These are phyloP conservation scores for Claviceps sorghi DNA, from an alignment of 2,329 filamentous ascomycete species.

Conservation along the genomic window DNA sequence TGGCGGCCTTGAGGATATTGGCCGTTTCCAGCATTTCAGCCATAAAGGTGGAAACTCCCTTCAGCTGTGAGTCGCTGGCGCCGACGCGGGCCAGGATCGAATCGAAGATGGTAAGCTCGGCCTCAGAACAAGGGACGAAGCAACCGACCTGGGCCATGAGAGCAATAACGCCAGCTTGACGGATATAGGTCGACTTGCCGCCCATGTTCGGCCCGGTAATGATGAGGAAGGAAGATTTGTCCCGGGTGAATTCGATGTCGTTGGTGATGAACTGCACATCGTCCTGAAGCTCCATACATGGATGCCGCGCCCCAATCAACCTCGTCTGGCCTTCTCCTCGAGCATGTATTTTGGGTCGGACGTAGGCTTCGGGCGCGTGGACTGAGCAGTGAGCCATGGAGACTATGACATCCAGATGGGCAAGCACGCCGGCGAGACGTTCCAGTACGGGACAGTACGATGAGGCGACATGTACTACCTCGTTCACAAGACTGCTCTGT, in stretches of 20 bases:
- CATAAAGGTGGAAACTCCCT: conserved; percentile 98
- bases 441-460: conserved; percentile 93
- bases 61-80: conserved; percentile 89
- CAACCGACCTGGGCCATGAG: conserved; percentile 95
- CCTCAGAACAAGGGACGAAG: conserved; percentile 83
- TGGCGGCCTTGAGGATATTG: conserved; percentile 95
- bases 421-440: conserved; percentile 71
- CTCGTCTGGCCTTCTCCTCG: conserved; percentile 79
- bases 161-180: conserved; percentile 91
- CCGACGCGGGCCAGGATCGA: conserved; percentile 92
- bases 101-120: conserved; percentile 91
- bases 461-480: conserved; percentile 84
- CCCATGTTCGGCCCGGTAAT: conserved; percentile 99
- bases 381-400: conserved; percentile 86
- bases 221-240: conserved; percentile 77
- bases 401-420: conserved; percentile 84
- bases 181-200: conserved; percentile 95
- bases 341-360: conserved; percentile 77
- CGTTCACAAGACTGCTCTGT: conserved; percentile 76
- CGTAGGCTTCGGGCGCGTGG: conserved; percentile 82
- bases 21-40: conserved; percentile 98
- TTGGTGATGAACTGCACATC: conserved; percentile 98
- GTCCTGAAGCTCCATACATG: conserved; percentile 97
- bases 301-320: conserved; percentile 85
- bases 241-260: conserved; percentile 68